These are phyloP conservation scores for Penicillium sclerotigenum DNA, from an alignment of 2,329 filamentous ascomycete species.

Conservation along the genomic window DNA sequence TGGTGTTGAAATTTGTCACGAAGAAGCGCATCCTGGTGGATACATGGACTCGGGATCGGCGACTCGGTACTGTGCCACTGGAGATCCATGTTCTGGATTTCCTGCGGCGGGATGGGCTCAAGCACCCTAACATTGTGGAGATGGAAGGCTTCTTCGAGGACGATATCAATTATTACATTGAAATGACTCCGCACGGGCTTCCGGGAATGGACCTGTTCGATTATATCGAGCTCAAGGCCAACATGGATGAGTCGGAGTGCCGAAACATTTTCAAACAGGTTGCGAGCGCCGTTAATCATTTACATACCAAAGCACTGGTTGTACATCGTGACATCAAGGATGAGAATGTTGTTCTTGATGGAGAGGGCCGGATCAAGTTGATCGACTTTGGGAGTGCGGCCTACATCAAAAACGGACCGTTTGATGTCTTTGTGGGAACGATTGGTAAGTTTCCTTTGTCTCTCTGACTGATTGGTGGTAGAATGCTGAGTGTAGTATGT, in stretches of 20 bases:
- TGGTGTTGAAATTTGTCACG: conserved; percentile 96
- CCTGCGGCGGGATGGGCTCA: conserved; percentile 67
- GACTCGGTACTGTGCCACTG: conserved; percentile 87
- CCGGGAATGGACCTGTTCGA: conserved; percentile 99
- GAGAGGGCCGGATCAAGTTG: conserved; percentile 91
- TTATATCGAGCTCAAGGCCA: conserved; percentile 93
- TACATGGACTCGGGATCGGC: conserved; percentile 93
- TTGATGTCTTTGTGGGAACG: conserved; percentile 97
- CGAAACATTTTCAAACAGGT: conserved; percentile 95
- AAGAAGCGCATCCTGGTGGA: conserved; percentile 95
- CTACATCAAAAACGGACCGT: conserved; percentile 97
- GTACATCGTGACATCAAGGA: conserved; percentile 99
- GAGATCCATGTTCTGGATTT: conserved; percentile 98
- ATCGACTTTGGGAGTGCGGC: conserved; percentile 98
- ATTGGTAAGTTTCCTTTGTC: conserved; percentile 65
- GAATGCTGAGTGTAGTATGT: not conserved
- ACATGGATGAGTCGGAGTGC: conserved; percentile 94
- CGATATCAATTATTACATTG: conserved; percentile 88
- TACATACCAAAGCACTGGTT: conserved; percentile 85
- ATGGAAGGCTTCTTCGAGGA: conserved; percentile 68
- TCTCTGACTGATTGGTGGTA: not conserved
- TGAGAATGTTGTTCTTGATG: conserved; percentile 94
- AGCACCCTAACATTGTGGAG: conserved; percentile 64
- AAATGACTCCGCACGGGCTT: conserved; percentile 89
- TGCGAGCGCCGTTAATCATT: conserved; percentile 80